Evolutionary conservation across 2,329 filamentous ascomycete genomes (phyloP).

Genomic region (Coleophoma crateriformis): DNA sequence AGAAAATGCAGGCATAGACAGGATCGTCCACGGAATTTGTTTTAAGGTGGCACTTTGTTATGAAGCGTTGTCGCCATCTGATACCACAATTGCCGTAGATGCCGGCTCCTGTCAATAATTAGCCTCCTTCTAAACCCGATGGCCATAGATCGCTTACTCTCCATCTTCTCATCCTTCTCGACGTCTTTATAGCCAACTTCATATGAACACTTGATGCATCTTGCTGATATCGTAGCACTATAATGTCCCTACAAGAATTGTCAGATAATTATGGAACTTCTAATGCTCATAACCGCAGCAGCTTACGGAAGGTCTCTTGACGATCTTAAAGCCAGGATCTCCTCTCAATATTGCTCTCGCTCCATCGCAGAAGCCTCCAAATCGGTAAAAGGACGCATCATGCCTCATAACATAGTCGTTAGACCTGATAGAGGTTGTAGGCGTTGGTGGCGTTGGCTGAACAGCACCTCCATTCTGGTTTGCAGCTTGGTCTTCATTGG

Average conservation of each 20-base stretch:
- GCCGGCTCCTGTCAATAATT: constrained; percentile 17
- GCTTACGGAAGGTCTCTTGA: constrained; percentile 23
- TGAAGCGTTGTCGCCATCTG: constrained; percentile 23
- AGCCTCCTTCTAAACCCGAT: constrained; percentile 1
- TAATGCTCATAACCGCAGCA: background rate
- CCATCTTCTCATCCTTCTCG: constrained; percentile 17
- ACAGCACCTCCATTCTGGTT: background rate
- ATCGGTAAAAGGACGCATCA: constrained; percentile 24
- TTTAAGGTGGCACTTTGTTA: constrained; percentile 24
- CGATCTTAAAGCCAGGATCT: constrained; percentile 21
- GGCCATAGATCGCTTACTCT: background rate
- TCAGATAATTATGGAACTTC: constrained; percentile 6
- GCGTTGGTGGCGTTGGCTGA: constrained; percentile 3
- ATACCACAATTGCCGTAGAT: constrained; percentile 24
- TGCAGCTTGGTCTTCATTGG: constrained; percentile 1
- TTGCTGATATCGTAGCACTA: constrained; percentile 20
- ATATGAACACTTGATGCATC: constrained; percentile 24
- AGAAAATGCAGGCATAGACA: constrained; percentile 27
- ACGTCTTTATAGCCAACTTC: constrained; percentile 23
- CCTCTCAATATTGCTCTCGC: constrained; percentile 19
- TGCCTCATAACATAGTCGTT: constrained; percentile 20
- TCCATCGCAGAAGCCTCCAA: constrained; percentile 25
- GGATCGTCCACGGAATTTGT: constrained; percentile 20
- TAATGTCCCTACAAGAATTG: constrained; percentile 19
- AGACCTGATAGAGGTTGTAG: constrained; percentile 16